These are phyloP conservation scores for Cordyceps cicadae DNA, from an alignment of 2,329 filamentous ascomycete genomes.

Conservation along the genomic window DNA sequence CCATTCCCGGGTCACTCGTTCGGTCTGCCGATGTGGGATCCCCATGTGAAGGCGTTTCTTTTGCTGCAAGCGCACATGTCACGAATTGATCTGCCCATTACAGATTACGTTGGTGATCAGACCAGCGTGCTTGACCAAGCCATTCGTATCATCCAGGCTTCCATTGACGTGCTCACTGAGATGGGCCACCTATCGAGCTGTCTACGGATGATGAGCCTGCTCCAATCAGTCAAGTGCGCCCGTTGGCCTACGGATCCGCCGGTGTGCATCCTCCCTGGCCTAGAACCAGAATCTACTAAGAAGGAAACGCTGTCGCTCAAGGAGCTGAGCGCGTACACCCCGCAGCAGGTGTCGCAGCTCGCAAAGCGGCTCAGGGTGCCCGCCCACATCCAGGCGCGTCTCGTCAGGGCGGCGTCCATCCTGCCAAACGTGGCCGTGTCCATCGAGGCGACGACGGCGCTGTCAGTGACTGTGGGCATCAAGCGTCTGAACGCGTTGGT, in stretches of 20 bases:
- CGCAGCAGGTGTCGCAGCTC: constrained; percentile 33
- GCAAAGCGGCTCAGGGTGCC: constrained; percentile 45
- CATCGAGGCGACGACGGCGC: constrained; percentile 51
- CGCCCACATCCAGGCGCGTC: constrained; percentile 33
- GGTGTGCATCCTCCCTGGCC: constrained; percentile 69
- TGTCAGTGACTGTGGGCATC: constrained; percentile 55
- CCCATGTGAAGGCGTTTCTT: constrained; percentile 92
- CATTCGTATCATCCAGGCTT: constrained; percentile 92
- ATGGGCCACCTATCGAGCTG: constrained; percentile 73
- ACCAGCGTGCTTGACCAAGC: constrained; percentile 85
- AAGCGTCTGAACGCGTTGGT: constrained; percentile 57
- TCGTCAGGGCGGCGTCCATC: constrained; percentile 51
- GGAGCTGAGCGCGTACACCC: constrained; percentile 24
- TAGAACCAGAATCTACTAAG: constrained; percentile 40
- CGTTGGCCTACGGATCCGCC: constrained; percentile 81
- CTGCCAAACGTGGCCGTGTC: constrained; percentile 63
- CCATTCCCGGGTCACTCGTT: constrained; percentile 54
- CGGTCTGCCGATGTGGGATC: constrained; percentile 91
- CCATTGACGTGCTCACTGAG: constrained; percentile 88
- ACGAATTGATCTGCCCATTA: constrained; percentile 83
- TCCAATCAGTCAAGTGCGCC: constrained; percentile 88
- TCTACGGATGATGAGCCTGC: constrained; percentile 70
- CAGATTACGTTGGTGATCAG: constrained; percentile 95
- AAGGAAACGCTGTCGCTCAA: constrained; percentile 36
- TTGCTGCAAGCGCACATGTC: constrained; percentile 93